A percentile compares a stretch with the other conserved stretches of the same genome.
Evolutionary conservation across 768 basidiomycete species (phyloP).

Genomic region (Russula virescens): DNA sequence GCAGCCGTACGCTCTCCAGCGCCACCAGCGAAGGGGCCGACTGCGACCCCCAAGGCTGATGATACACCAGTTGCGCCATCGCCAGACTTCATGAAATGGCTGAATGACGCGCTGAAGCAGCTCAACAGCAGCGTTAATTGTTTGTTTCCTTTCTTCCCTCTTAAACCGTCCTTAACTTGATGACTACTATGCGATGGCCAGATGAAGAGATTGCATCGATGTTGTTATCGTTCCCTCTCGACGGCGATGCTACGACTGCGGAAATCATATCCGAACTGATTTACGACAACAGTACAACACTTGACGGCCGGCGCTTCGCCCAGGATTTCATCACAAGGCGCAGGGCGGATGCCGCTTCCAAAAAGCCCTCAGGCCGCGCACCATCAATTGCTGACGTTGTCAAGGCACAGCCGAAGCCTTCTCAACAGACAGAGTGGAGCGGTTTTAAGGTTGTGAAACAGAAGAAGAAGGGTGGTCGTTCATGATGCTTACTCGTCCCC

Average conservation of each 20-base stretch:
- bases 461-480: constrained; percentile 79
- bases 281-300: constrained; percentile 89
- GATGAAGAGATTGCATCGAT: constrained; percentile 97
- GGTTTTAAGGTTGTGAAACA: constrained; percentile 92
- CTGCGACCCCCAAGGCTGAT: constrained; percentile 43
- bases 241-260: constrained; percentile 71
- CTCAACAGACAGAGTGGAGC: constrained; percentile 71
- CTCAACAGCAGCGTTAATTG: constrained; percentile 67
- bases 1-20: constrained; percentile 22
- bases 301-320: constrained; percentile 94
- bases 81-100: constrained; percentile 89
- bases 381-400: constrained; percentile 86
- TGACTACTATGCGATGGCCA: constrained; percentile 30
- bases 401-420: constrained; percentile 75
- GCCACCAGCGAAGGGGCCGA: constrained; percentile 26
- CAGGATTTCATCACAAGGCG: constrained; percentile 85
- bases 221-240: constrained; percentile 90
- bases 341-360: constrained; percentile 67
- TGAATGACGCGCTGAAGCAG: constrained; percentile 77
- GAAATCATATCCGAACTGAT: constrained; percentile 96
- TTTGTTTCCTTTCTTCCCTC: constrained; percentile 31
- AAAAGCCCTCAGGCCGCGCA: constrained; percentile 47
- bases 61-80: constrained; percentile 67
- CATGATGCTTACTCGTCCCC: constrained; percentile 31
- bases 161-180: background rate